phyloP scores from a whole-genome alignment of 163 green algal genomes.

The Trebouxia gelatinosa region DNA sequence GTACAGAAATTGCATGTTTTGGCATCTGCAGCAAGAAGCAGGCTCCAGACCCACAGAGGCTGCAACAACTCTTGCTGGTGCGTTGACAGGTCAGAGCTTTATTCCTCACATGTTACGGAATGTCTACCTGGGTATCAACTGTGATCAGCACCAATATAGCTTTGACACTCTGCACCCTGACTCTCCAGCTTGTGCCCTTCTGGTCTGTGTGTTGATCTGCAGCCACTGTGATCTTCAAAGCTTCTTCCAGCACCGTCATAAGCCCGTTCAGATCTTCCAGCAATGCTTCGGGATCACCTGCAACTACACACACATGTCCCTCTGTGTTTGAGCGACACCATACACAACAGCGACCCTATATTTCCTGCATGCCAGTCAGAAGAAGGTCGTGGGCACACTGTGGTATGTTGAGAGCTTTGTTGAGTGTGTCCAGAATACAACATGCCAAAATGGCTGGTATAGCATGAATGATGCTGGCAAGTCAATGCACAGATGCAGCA shows the following conservation, averaged over 20 bases:
- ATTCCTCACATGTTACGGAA: no score
- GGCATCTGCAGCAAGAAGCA: no score
- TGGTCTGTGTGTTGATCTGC: neutral
- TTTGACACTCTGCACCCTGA: neutral
- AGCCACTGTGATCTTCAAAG: neutral
- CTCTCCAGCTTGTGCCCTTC: neutral
- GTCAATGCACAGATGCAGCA: neutral
- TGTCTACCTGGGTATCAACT: neutral
- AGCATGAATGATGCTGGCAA: neutral
- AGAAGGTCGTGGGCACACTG: neutral
- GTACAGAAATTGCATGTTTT: neutral
- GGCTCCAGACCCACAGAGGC: no score
- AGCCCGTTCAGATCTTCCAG: neutral
- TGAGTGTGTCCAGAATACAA: neutral
- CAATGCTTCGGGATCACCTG: neutral
- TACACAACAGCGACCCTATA: no score
- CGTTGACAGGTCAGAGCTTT: neutral
- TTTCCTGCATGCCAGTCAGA: no score
- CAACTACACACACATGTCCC: neutral
- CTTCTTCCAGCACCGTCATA: conserved; percentile 10
- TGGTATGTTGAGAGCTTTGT: neutral
- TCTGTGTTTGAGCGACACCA: no score
- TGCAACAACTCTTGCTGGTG: neutral
- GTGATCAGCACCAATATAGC: conserved; percentile 6
- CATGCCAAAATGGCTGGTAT: neutral